Evolutionary conservation across 345 rosid species (phyloP).

Genomic region (Syzygium aromaticum): DNA sequence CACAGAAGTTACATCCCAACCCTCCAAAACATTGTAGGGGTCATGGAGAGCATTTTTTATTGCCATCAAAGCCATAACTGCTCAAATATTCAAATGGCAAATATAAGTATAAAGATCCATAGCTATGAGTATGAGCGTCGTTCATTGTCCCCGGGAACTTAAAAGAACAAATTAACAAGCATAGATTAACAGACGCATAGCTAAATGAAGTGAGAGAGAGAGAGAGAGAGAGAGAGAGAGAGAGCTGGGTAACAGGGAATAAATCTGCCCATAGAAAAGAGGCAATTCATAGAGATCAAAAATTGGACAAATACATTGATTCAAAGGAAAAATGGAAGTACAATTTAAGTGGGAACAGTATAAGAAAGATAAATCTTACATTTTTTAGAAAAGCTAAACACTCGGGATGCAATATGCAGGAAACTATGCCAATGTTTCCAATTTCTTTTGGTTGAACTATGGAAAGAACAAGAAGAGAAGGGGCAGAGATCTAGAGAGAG

Average conservation of each 20-base stretch:
- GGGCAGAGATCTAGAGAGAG: background rate
- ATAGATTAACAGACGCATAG: background rate
- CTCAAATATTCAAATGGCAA: slow-evolving; percentile 19
- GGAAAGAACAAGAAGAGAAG: background rate
- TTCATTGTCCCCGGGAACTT: background rate
- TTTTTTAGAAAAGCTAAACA: background rate
- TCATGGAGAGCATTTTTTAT: slow-evolving; percentile 72
- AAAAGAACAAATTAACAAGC: background rate
- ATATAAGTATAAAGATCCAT: background rate
- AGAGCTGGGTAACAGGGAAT: background rate
- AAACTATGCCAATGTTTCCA: background rate
- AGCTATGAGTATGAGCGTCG: background rate
- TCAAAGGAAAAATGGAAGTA: background rate
- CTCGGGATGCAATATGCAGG: background rate
- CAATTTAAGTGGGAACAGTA: background rate
- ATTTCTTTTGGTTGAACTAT: background rate
- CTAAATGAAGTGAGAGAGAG: background rate
- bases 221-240: background rate
- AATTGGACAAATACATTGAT: background rate
- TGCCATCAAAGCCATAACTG: slow-evolving; percentile 91
- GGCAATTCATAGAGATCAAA: background rate
- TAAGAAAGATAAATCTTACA: background rate
- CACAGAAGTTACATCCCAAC: slow-evolving; percentile 94
- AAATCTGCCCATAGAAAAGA: background rate
- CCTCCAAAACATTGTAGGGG: slow-evolving; percentile 85